These are phyloP conservation scores for Lichtheimia corymbifera DNA, from an alignment of 371 early-diverging fungal genomes.

Conservation along the genomic window DNA sequence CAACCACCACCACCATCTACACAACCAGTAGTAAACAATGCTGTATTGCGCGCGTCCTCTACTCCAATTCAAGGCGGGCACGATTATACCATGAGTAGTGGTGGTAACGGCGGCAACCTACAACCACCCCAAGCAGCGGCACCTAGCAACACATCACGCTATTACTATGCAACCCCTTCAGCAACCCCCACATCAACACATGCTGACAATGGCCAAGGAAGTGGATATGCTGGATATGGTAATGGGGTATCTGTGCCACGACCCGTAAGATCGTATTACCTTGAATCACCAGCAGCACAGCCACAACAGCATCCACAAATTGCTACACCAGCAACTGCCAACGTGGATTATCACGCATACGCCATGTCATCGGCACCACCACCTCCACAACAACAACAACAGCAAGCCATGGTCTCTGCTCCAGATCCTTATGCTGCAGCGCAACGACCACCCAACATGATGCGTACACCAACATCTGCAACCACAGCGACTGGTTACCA, in stretches of 20 bases:
- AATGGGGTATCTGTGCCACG: neutral
- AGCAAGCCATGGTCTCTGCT: constrained; percentile 2
- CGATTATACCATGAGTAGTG: too few relatives aligned
- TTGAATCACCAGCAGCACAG: constrained; percentile 17
- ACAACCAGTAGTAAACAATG: neutral
- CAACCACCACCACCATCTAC: constrained; percentile 6
- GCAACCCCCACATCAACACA: constrained; percentile 21
- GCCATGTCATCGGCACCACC: constrained; percentile 8
- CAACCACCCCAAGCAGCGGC: constrained; percentile 4
- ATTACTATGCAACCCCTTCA: constrained; percentile 23
- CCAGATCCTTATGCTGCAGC: neutral
- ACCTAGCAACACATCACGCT: constrained; percentile 10
- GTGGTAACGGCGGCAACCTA: constrained; percentile 3
- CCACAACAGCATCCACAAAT: constrained; percentile 6
- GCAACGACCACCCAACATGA: constrained; percentile 1
- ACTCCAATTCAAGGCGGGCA: too few relatives aligned
- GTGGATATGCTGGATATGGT: constrained; percentile 9
- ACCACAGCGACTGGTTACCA: constrained; percentile 11
- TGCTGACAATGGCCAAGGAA: constrained; percentile 8
- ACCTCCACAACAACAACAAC: neutral
- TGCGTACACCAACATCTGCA: constrained; percentile 7
- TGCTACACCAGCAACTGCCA: constrained; percentile 13
- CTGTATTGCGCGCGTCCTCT: neutral
- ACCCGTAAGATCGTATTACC: constrained; percentile 8
- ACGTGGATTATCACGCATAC: constrained; percentile 19